Percentiles rank a stretch among this genome's conserved stretches.
Evolutionary conservation across 495 filamentous ascomycete genomes (phyloP).

Genomic region (Penicillium cataractarum): DNA sequence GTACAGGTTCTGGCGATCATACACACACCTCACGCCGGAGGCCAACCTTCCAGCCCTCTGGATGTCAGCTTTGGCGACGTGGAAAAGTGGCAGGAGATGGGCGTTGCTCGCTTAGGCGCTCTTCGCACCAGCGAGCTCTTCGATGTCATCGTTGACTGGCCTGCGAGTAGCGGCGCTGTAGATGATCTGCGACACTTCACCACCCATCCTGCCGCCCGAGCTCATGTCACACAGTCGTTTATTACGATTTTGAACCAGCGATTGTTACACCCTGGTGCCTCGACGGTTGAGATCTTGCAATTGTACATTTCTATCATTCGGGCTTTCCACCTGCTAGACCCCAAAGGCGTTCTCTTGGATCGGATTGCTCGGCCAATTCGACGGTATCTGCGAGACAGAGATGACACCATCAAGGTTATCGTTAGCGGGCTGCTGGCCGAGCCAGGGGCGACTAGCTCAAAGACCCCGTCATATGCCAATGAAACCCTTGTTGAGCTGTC

Average conservation of each 20-base stretch:
- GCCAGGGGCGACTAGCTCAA: constrained; percentile 51
- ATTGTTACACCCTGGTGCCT: constrained; percentile 83
- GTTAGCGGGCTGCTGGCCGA: constrained; percentile 83
- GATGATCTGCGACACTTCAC: constrained; percentile 73
- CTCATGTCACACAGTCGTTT: constrained; percentile 72
- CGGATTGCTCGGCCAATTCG: constrained; percentile 83
- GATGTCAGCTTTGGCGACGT: constrained; percentile 62
- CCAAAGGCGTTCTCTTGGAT: constrained; percentile 87
- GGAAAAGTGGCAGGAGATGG: constrained; percentile 81
- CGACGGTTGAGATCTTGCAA: constrained; percentile 85
- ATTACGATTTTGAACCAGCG: constrained; percentile 66
- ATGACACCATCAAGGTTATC: constrained; percentile 87
- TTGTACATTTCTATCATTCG: constrained; percentile 92
- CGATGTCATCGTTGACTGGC: constrained; percentile 86
- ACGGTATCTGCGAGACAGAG: constrained; percentile 86
- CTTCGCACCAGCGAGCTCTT: constrained; percentile 84
- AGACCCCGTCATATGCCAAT: constrained; percentile 28
- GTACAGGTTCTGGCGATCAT: constrained; percentile 63
- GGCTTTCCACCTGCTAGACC: constrained; percentile 85
- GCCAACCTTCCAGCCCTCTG: constrained; percentile 25
- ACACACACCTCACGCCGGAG: constrained; percentile 31
- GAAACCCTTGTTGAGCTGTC: constrained; percentile 76
- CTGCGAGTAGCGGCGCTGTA: constrained; percentile 75
- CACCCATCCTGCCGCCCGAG: constrained; percentile 58
- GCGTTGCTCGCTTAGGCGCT: constrained; percentile 73